Evolutionary conservation across 257 asterid species (phyloP).

Genomic region (Primulina eburnea): DNA sequence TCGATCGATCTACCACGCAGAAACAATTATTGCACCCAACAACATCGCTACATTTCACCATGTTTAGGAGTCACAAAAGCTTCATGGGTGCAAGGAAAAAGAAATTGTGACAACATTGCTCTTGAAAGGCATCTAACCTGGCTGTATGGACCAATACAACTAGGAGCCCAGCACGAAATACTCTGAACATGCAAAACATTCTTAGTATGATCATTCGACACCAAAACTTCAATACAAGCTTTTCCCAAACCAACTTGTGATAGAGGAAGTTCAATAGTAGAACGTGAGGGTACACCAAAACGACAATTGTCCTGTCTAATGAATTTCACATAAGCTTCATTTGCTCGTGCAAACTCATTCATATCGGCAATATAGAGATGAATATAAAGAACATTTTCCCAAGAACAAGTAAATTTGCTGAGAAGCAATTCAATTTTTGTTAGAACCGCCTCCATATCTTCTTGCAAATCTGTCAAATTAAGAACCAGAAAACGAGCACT

Average conservation of each 20-base stretch:
- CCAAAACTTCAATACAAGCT: slow-evolving; percentile 86
- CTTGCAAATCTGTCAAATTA: slow-evolving; percentile 54
- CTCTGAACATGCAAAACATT: slow-evolving; percentile 95
- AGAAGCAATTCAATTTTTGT: slow-evolving; percentile 62
- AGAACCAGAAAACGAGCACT: slow-evolving; percentile 13
- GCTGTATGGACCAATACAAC: slow-evolving; percentile 98
- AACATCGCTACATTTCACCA: not conserved
- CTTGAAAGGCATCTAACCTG: slow-evolving; percentile 55
- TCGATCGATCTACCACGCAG: no score
- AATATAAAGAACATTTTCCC: slow-evolving; percentile 89
- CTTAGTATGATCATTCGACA: slow-evolving; percentile 62
- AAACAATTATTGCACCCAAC: no score
- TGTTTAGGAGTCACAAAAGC: slow-evolving; percentile 1
- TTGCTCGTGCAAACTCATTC: slow-evolving; percentile 67
- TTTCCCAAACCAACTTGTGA: slow-evolving; percentile 74
- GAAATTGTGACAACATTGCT: slow-evolving; percentile 5
- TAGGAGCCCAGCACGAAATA: slow-evolving; percentile 98
- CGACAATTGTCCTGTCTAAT: slow-evolving; percentile 88
- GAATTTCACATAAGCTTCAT: slow-evolving; percentile 73
- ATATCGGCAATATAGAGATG: slow-evolving; percentile 82
- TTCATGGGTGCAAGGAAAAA: slow-evolving; percentile 12
- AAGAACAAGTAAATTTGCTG: slow-evolving; percentile 50
- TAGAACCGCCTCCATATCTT: slow-evolving; percentile 64
- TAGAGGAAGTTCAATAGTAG: slow-evolving; percentile 91
- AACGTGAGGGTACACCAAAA: slow-evolving; percentile 93